phyloP scores from a whole-genome alignment of 1,139 yeast genomes.

The Geotrichum candidum region DNA sequence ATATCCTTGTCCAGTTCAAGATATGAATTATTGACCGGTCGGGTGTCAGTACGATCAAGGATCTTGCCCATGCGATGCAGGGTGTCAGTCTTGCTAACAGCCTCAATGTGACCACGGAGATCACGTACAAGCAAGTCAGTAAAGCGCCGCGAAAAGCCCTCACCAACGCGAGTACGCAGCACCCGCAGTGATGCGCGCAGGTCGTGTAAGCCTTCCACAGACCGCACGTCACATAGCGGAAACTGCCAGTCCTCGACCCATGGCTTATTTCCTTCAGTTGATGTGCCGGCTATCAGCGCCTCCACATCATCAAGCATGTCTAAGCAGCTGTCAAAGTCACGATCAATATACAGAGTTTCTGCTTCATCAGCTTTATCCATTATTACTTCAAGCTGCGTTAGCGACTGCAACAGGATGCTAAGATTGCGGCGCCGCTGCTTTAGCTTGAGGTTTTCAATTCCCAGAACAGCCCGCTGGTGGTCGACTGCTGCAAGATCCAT shows the following conservation, averaged over 20 bases:
- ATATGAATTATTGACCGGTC: constrained; percentile 32
- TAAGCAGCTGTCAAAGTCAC: constrained; percentile 40
- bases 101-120: constrained; percentile 50
- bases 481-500: constrained; percentile 38
- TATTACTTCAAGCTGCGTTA: constrained; percentile 57
- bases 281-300: constrained; percentile 49
- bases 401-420: constrained; percentile 54
- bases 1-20: constrained; percentile 36
- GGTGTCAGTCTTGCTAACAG: constrained; percentile 46
- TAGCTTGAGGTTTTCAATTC: constrained; percentile 48
- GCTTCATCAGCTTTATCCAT: constrained; percentile 50
- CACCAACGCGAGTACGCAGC: constrained; percentile 58
- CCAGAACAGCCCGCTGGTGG: constrained; percentile 46
- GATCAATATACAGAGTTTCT: constrained; percentile 37
- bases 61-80: constrained; percentile 43
- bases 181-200: constrained; percentile 48
- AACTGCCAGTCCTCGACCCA: constrained; percentile 46
- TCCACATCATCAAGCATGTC: constrained; percentile 54
- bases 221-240: constrained; percentile 47
- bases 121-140: constrained; percentile 53
- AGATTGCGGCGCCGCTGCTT: constrained; percentile 55
- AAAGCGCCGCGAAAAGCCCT: constrained; percentile 55
- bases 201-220: constrained; percentile 54
- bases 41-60: constrained; percentile 20
- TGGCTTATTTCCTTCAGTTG: constrained; percentile 32